Conservation (phyloP, 805 yeast genomes). For the Yarrowia deformans region DNA sequence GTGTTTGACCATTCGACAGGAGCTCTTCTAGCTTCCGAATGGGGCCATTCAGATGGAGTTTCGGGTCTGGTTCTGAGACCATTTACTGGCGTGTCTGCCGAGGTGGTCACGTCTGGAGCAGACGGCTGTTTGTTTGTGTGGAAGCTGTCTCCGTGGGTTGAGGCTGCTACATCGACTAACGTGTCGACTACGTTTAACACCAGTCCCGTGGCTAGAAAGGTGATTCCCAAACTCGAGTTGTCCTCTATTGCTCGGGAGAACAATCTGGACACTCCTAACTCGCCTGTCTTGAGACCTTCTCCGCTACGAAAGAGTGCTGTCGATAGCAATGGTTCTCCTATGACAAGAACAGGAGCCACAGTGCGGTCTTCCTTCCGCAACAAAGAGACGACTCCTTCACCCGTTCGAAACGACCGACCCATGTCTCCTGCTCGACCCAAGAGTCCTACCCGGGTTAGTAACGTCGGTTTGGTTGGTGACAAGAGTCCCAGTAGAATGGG, state of each 20-base stretch:
- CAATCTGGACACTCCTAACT: constrained; percentile 17
- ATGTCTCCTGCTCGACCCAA: constrained; percentile 32
- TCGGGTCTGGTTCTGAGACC: constrained; percentile 52
- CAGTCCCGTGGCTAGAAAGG: constrained; percentile 18
- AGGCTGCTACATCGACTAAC: not conserved
- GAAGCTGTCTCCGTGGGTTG: constrained; percentile 38
- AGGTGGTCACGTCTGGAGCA: constrained; percentile 44
- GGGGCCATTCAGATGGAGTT: constrained; percentile 68
- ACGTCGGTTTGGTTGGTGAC: not conserved
- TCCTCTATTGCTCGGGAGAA: constrained; percentile 29
- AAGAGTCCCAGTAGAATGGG: constrained; percentile 11
- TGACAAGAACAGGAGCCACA: not conserved
- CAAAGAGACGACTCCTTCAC: constrained; percentile 12
- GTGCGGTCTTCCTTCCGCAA: constrained; percentile 3
- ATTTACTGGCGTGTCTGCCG: constrained; percentile 11
- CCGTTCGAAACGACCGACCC: constrained; percentile 11
- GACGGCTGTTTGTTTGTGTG: constrained; percentile 47
- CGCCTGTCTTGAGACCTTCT: constrained; percentile 28
- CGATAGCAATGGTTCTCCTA: constrained; percentile 13
- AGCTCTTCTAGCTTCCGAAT: constrained; percentile 57
- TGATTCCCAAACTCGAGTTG: constrained; percentile 14
- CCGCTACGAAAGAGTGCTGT: constrained; percentile 12
- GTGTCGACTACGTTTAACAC: not conserved
- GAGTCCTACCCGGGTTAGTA: constrained; percentile 20
- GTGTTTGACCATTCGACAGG: constrained; percentile 58